A percentile compares a stretch with the other conserved stretches of the same genome.
phyloP scores from a whole-genome alignment of 2,329 filamentous ascomycete species.

The Diplodia scrobiculata region DNA sequence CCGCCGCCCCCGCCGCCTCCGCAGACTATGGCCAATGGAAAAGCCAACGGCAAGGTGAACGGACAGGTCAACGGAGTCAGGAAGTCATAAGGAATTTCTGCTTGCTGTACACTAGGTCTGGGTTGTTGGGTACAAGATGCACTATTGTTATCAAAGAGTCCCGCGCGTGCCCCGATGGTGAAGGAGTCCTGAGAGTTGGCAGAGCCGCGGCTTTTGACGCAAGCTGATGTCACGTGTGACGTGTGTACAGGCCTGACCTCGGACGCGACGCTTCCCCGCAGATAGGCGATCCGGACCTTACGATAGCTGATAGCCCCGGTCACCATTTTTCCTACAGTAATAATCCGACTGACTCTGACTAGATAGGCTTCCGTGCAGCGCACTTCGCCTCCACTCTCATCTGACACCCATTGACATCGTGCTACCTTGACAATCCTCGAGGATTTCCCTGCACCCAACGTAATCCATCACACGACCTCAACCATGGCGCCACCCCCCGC shows the following conservation, averaged over 20 bases:
- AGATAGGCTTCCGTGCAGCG: neutral
- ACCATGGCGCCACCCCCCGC: conserved; percentile 39
- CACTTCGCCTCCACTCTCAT: neutral
- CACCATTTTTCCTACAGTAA: neutral
- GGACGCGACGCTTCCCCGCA: conserved; percentile 19
- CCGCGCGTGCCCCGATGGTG: neutral
- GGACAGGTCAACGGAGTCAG: conserved; percentile 45
- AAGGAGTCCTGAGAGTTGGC: neutral
- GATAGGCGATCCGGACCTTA: conserved; percentile 18
- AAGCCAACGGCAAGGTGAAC: conserved; percentile 40
- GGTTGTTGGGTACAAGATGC: conserved; percentile 19
- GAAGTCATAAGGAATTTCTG: conserved; percentile 25
- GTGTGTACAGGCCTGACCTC: conserved; percentile 12
- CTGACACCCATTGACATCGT: neutral
- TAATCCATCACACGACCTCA: neutral
- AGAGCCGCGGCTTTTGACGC: conserved; percentile 6
- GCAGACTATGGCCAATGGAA: conserved; percentile 38
- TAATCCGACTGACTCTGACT: neutral
- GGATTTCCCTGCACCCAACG: neutral
- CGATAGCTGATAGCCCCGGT: conserved; percentile 8
- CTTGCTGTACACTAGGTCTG: conserved; percentile 26
- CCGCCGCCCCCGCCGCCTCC: conserved; percentile 39
- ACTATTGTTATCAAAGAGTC: neutral
- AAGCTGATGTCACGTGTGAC: conserved; percentile 17
- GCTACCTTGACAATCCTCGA: neutral